phyloP scores from a whole-genome alignment of 257 asterid genomes.

The Przewalskia tangutica region DNA sequence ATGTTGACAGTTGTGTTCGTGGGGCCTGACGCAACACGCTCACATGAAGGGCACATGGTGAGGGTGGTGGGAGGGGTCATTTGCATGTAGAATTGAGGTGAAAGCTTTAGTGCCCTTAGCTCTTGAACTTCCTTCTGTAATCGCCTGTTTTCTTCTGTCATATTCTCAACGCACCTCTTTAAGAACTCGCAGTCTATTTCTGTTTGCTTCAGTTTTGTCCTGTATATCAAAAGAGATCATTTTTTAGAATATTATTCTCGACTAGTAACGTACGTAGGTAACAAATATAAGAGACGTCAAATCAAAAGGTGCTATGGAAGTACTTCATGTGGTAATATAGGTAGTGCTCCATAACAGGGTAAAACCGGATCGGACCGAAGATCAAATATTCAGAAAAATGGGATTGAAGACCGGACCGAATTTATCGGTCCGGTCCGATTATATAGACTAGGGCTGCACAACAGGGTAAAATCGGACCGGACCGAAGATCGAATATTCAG shows the following conservation, averaged over 20 bases:
- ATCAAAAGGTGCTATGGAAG: too few relatives aligned
- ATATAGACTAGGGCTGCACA: too few relatives aligned
- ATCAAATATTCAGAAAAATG: too few relatives aligned
- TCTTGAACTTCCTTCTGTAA: conserved; percentile 73
- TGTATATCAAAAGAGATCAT: conserved; percentile 1
- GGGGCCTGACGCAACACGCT: conserved; percentile 34
- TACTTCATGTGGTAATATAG: too few relatives aligned
- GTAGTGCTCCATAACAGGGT: too few relatives aligned
- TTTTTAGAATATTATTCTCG: not conserved
- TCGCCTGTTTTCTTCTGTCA: conserved; percentile 63
- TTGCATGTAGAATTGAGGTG: conserved; percentile 81
- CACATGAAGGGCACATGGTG: conserved; percentile 89
- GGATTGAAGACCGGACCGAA: too few relatives aligned
- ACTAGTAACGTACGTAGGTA: not conserved
- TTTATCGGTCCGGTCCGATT: too few relatives aligned
- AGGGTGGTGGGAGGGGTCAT: conserved; percentile 74
- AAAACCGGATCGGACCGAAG: too few relatives aligned
- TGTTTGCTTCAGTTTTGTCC: conserved; percentile 82
- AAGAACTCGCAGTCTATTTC: conserved; percentile 70
- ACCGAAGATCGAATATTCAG: too few relatives aligned
- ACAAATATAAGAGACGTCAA: not conserved
- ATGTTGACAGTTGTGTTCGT: not conserved
- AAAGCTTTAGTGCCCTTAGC: conserved; percentile 48
- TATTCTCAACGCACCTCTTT: conserved; percentile 63
- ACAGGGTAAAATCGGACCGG: too few relatives aligned